A percentile compares a stretch with the other conserved stretches of the same genome.
Conservation (phyloP, 768 basidiomycete species). For the Lactarius evosmus region DNA sequence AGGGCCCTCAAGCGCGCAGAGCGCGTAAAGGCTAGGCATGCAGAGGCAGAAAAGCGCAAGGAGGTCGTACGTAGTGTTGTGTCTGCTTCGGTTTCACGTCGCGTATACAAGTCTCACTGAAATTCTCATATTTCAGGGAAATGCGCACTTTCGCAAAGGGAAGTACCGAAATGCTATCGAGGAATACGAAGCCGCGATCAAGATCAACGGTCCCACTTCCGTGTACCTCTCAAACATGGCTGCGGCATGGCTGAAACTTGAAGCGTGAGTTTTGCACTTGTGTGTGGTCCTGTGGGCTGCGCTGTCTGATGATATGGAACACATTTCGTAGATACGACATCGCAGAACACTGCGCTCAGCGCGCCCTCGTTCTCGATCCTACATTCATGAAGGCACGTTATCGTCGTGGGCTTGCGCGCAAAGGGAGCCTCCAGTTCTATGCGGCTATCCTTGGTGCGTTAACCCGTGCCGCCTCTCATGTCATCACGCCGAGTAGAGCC, state of each 20-base stretch:
- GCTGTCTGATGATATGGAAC: not conserved
- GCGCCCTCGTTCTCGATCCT: slow-evolving; percentile 30
- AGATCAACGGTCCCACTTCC: slow-evolving; percentile 39
- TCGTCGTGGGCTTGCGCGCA: slow-evolving; percentile 37
- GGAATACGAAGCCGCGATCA: slow-evolving; percentile 41
- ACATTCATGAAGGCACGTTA: slow-evolving; percentile 38
- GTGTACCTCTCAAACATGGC: slow-evolving; percentile 44
- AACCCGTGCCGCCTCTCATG: too few species aligned
- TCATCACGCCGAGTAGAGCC: not conserved
- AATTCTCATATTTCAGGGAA: slow-evolving; percentile 38
- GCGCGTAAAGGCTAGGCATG: not conserved
- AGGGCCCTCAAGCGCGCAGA: slow-evolving; percentile 7
- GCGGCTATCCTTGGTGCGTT: slow-evolving; percentile 31
- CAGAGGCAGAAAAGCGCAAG: slow-evolving; percentile 7
- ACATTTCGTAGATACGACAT: not conserved
- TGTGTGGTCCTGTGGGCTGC: not conserved
- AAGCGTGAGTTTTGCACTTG: slow-evolving; percentile 27
- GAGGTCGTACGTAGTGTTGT: slow-evolving; percentile 9
- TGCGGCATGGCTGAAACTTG: slow-evolving; percentile 42
- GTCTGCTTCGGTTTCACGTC: not conserved
- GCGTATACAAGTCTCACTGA: not conserved
- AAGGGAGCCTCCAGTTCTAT: slow-evolving; percentile 29
- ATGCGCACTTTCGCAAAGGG: slow-evolving; percentile 40
- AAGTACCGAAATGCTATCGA: slow-evolving; percentile 40
- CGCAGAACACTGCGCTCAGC: not conserved